phyloP scores from a whole-genome alignment of 2,329 filamentous ascomycete species.

The Botrytis hyacinthi region DNA sequence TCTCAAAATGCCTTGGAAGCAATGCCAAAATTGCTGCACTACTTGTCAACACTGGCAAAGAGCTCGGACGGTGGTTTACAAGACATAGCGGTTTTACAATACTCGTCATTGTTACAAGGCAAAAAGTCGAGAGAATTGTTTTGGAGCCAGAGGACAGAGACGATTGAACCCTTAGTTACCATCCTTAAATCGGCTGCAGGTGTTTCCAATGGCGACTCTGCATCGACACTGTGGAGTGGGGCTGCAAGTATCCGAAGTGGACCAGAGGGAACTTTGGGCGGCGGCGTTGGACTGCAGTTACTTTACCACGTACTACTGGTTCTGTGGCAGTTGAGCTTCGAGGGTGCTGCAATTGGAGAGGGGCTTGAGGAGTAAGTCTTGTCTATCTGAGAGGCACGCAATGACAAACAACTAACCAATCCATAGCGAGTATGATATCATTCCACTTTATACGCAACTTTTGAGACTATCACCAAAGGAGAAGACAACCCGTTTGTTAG shows the following conservation, averaged over 20 bases:
- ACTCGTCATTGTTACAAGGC: slow-evolving; percentile 79
- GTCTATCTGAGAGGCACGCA: not conserved
- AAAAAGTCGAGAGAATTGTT: slow-evolving; percentile 75
- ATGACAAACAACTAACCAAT: slow-evolving; percentile 33
- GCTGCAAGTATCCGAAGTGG: slow-evolving; percentile 55
- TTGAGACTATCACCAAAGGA: slow-evolving; percentile 93
- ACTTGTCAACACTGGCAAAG: slow-evolving; percentile 80
- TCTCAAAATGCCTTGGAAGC: slow-evolving; percentile 62
- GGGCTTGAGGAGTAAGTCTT: slow-evolving; percentile 77
- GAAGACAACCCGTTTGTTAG: slow-evolving; percentile 89
- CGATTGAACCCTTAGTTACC: slow-evolving; percentile 74
- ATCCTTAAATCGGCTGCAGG: slow-evolving; percentile 78
- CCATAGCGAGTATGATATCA: slow-evolving; percentile 82
- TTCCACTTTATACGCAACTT: slow-evolving; percentile 88
- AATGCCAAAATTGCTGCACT: slow-evolving; percentile 80
- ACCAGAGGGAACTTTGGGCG: slow-evolving; percentile 63
- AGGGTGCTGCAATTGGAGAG: slow-evolving; percentile 68
- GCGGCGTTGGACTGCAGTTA: slow-evolving; percentile 86
- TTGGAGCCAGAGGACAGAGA: slow-evolving; percentile 88
- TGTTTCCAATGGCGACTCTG: slow-evolving; percentile 63
- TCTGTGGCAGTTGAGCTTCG: slow-evolving; percentile 95
- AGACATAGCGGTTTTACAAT: slow-evolving; percentile 91
- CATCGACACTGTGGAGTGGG: slow-evolving; percentile 61
- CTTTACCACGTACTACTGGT: slow-evolving; percentile 92
- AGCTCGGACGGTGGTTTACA: slow-evolving; percentile 86